These are phyloP conservation scores for Pseudogymnoascus sp. DNA, from an alignment of 2,329 filamentous ascomycete genomes.

Conservation along the genomic window DNA sequence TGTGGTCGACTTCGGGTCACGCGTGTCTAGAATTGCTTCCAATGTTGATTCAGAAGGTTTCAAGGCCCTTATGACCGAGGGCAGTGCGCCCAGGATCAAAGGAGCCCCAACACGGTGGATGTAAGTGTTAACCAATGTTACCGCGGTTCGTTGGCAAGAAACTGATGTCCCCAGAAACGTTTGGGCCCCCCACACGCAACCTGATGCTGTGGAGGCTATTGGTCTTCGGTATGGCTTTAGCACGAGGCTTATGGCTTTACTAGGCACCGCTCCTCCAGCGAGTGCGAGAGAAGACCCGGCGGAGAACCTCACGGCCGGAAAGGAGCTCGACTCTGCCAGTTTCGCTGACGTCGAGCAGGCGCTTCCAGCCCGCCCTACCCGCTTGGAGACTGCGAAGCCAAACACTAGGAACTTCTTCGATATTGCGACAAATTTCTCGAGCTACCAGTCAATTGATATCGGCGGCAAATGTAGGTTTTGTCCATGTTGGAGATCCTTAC, in stretches of 20 bases:
- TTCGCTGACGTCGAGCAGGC: constrained; percentile 16
- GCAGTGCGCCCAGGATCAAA: constrained; percentile 19
- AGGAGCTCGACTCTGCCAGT: constrained; percentile 13
- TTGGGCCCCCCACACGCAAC: constrained; percentile 59
- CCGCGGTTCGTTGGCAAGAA: constrained; percentile 9
- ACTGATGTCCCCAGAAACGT: constrained; percentile 47
- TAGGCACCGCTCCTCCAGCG: constrained; percentile 48
- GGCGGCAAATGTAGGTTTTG: constrained; percentile 50
- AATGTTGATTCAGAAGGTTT: constrained; percentile 42
- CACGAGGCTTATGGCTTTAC: constrained; percentile 55
- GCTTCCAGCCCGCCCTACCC: constrained; percentile 21
- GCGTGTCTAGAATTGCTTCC: constrained; percentile 48
- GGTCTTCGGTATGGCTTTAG: constrained; percentile 47
- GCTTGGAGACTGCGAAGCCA: background rate
- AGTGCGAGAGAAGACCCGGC: constrained; percentile 20
- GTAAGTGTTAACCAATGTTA: constrained; percentile 33
- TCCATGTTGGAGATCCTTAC: constrained; percentile 3
- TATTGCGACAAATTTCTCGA: constrained; percentile 65
- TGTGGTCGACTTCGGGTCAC: constrained; percentile 56
- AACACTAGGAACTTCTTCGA: constrained; percentile 30
- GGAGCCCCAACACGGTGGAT: constrained; percentile 62
- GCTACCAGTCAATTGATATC: constrained; percentile 67
- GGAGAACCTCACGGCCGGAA: constrained; percentile 12
- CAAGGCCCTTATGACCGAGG: constrained; percentile 29
- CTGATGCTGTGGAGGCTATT: constrained; percentile 37